Percentiles rank a stretch among this genome's conserved stretches.
These are phyloP conservation scores for Umbelopsis vinacea DNA, from an alignment of 192 early-diverging fungal genomes.

Conservation along the genomic window DNA sequence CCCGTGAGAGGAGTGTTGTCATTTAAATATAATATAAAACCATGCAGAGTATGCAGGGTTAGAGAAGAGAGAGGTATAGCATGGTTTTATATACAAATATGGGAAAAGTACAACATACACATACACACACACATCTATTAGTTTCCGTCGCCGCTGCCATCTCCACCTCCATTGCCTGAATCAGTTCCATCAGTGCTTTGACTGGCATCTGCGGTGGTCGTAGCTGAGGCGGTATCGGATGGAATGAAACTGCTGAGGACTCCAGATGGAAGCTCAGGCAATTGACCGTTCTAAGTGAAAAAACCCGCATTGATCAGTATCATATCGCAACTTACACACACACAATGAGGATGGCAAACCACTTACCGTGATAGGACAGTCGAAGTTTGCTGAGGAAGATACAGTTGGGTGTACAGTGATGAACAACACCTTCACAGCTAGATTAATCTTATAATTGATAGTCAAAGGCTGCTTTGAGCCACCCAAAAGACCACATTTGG, in stretches of 20 bases:
- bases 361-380: constrained; percentile 44
- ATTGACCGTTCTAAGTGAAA: not conserved
- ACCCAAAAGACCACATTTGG: constrained; percentile 49
- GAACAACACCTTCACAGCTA: constrained; percentile 47
- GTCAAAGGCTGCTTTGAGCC: constrained; percentile 25
- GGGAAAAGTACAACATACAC: not conserved
- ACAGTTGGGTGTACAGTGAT: constrained; percentile 46
- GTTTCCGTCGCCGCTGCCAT: too few relatives aligned
- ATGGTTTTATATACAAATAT: not conserved
- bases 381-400: constrained; percentile 36
- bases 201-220: not conserved
- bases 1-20: too few relatives aligned
- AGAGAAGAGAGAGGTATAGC: not conserved
- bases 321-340: not conserved
- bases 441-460: constrained; percentile 50
- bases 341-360: not conserved
- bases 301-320: not conserved
- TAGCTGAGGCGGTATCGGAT: not conserved
- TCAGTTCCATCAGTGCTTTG: not conserved
- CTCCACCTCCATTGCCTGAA: not conserved
- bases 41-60: too few relatives aligned
- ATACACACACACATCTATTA: too few relatives aligned
- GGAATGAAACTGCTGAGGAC: not conserved
- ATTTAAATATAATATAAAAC: too few relatives aligned
- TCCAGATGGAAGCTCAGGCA: constrained; percentile 4